Base-by-base conservation (phyloP, 1,284 basidiomycete genomes). In the Clitocybe nebularis region DNA sequence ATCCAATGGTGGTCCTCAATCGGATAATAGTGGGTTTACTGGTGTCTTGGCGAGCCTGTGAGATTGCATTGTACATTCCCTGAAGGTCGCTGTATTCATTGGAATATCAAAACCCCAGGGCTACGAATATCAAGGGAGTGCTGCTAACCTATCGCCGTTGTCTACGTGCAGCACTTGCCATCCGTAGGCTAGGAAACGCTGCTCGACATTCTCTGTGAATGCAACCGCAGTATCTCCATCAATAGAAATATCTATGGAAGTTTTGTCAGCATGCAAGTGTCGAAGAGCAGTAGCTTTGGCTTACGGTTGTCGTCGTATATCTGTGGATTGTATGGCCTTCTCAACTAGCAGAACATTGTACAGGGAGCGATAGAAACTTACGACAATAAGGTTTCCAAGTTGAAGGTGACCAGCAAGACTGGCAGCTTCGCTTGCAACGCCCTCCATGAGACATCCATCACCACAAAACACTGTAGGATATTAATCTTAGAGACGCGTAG, bases 391-490 rank as follows among this genome's bases (percentile, higher is more conserved):
- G 72, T 95, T 97, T 49, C 89, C 90, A 43, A 97, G 79, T 66
- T 93, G 84, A 55, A 97, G 75, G 69, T 97, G 93, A 55, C 89
- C 93, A 48, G 93, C 93, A 51, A 96, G 77, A 60, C 89, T 93
- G 51, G 86, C 87, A 20, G 93, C 91, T 67, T 97, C 93, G 53
- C 79, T 79, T 16, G 92, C 78, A 55, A 97, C 84, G 77, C 93
- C 93, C 69, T 97, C 93, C 86, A 93, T 92, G 52, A 97, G 75
- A 71, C 93, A 96, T 45, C 93, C 93, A 67, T 97, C 93, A 62
- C 93, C 93, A 47, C 81, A 78, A 74, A 96, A 93, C 41, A 84
- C 88, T 89, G 46, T 16, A 33, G 37, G 23, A 6, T 48, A 34
- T 23, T 56, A 43, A 53, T 56, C 21, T 49, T 38, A 25, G 22